phyloP scores from a whole-genome alignment of 176 grass and related monocot species.

The Leersia perrieri region DNA sequence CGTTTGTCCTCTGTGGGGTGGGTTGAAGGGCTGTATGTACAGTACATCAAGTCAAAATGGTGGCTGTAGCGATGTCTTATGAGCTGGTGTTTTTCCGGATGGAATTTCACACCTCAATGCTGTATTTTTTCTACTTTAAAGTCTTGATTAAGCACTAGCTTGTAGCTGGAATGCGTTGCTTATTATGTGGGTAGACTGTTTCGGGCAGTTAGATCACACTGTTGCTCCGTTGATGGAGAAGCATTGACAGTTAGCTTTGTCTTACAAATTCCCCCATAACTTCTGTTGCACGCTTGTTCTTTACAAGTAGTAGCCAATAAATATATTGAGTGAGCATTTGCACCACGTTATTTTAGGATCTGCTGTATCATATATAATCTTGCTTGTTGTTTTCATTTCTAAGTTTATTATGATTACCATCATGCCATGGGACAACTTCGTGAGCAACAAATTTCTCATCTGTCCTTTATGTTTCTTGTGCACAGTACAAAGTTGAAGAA shows the following conservation, averaged over 20 bases:
- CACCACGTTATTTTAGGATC: background rate
- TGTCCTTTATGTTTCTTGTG: constrained; percentile 19
- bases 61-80: background rate
- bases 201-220: background rate
- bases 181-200: background rate
- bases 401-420: constrained; percentile 5
- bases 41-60: background rate
- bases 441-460: background rate
- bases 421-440: background rate
- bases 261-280: background rate
- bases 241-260: background rate
- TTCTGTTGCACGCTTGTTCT: constrained; percentile 4
- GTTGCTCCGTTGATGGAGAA: background rate
- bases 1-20: background rate
- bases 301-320: background rate
- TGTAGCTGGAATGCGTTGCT: background rate
- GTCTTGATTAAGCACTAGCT: background rate
- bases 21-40: background rate
- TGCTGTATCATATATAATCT: background rate
- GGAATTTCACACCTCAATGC: background rate
- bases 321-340: background rate
- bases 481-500: constrained; percentile 81
- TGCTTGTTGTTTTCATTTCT: background rate
- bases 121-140: background rate
- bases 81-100: background rate